Percentiles rank a stretch among this genome's conserved stretches.
These are phyloP conservation scores for Pistacia vera DNA, from an alignment of 345 rosid genomes.

Conservation along the genomic window DNA sequence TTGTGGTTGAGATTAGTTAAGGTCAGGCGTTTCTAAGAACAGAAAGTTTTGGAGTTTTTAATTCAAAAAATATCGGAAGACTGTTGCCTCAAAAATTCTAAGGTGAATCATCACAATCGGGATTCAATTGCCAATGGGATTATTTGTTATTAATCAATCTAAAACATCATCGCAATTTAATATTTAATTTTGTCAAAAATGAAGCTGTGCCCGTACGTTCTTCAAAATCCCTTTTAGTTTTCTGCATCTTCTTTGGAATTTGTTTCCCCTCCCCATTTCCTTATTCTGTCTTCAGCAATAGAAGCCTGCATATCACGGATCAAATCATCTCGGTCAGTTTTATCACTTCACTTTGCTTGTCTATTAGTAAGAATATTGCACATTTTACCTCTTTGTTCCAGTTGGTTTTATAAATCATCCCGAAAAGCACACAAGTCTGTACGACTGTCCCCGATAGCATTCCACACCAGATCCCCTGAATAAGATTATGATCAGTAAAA, in stretches of 20 bases:
- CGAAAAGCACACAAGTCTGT: constrained; percentile 55
- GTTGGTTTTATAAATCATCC: constrained; percentile 64
- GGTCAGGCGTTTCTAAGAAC: too few relatives aligned
- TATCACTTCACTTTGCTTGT: too few relatives aligned
- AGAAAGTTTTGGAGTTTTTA: too few relatives aligned
- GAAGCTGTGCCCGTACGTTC: not conserved
- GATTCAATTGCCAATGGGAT: not conserved
- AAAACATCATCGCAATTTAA: not conserved
- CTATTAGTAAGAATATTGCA: not conserved
- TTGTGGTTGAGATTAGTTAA: too few relatives aligned
- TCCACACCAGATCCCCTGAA: constrained; percentile 79
- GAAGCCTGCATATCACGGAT: constrained; percentile 54
- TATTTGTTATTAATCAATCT: not conserved
- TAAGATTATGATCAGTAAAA: not conserved
- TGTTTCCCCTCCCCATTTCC: constrained; percentile 58
- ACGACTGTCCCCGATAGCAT: constrained; percentile 67
- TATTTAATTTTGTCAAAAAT: not conserved
- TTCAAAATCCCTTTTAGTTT: not conserved
- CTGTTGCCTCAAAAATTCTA: too few relatives aligned
- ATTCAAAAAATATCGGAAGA: too few relatives aligned
- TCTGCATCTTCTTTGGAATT: constrained; percentile 2
- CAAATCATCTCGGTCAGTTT: not conserved
- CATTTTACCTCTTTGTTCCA: constrained; percentile 65
- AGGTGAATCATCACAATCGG: not conserved
- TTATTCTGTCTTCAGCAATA: constrained; percentile 60